A percentile compares a stretch with the other conserved stretches of the same genome.
Conservation (phyloP, 129 eudicot genomes). For the Flaveria linearis region DNA sequence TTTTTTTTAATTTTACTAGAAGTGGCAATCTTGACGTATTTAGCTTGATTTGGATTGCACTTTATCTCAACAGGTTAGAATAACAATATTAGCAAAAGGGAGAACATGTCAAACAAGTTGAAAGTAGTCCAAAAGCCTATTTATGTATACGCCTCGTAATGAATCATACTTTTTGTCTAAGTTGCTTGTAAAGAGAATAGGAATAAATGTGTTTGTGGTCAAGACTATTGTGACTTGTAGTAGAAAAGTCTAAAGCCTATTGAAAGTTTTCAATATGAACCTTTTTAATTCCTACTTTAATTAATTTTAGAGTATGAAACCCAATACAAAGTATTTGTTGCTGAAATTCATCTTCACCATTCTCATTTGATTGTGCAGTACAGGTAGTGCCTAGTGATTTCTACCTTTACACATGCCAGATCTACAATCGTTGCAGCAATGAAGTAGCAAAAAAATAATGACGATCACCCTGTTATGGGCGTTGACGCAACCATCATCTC, state of each 20-base stretch:
- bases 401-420: slow-evolving; percentile 84
- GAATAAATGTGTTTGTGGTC: neutral
- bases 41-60: neutral
- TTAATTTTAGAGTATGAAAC: neutral
- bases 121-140: neutral
- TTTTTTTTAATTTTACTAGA: neutral
- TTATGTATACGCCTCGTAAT: neutral
- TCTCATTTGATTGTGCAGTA: slow-evolving; percentile 56
- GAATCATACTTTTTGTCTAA: neutral
- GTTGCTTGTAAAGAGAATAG: neutral
- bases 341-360: slow-evolving; percentile 21
- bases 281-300: neutral
- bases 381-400: slow-evolving; percentile 69
- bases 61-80: neutral
- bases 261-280: neutral
- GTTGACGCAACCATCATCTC: slow-evolving; percentile 8
- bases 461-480: slow-evolving; percentile 23
- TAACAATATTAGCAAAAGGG: neutral
- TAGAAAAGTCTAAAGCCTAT: neutral
- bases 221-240: neutral
- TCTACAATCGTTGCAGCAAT: slow-evolving; percentile 88
- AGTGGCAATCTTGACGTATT: neutral
- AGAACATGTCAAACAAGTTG: neutral
- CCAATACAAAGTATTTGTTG: neutral
- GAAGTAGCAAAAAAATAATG: slow-evolving; percentile 41